phyloP scores from a whole-genome alignment of 2,329 filamentous ascomycete species.

The Metarhizium anisopliae region DNA sequence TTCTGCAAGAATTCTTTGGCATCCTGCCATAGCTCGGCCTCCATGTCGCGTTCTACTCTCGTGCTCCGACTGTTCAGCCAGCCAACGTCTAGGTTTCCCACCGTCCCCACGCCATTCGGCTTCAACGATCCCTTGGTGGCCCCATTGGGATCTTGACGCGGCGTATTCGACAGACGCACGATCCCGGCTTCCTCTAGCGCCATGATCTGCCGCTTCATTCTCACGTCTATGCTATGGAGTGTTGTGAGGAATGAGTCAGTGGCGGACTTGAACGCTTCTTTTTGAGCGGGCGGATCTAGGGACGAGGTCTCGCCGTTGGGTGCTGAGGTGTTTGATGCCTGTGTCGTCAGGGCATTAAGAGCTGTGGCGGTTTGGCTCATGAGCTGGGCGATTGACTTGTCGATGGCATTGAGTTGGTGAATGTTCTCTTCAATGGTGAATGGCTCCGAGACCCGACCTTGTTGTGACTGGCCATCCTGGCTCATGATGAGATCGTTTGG shows the following conservation, averaged over 20 bases:
- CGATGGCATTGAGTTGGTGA: constrained; percentile 69
- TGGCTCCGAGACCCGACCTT: constrained; percentile 30
- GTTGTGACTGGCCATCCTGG: constrained; percentile 9
- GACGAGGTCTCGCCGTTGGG: constrained; percentile 11
- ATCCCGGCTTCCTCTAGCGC: constrained; percentile 76
- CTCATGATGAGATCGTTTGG: constrained; percentile 23
- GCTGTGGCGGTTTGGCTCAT: constrained; percentile 36
- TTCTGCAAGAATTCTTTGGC: constrained; percentile 28
- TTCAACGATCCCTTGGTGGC: constrained; percentile 37
- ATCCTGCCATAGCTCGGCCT: constrained; percentile 64
- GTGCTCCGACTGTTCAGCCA: constrained; percentile 83
- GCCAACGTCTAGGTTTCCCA: constrained; percentile 67
- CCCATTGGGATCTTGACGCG: constrained; percentile 21
- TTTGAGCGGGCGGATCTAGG: constrained; percentile 40
- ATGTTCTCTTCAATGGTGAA: constrained; percentile 73
- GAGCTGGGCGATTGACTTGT: constrained; percentile 43
- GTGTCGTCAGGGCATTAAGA: constrained; percentile 35
- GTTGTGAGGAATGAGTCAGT: constrained; percentile 62
- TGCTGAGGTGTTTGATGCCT: constrained; percentile 10
- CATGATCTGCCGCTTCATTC: constrained; percentile 57
- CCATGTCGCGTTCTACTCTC: constrained; percentile 74
- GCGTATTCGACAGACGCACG: constrained; percentile 39
- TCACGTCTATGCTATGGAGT: constrained; percentile 65
- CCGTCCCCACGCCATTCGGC: constrained; percentile 45
- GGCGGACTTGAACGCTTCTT: constrained; percentile 46